Evolutionary conservation across 2,329 filamentous ascomycete species (phyloP).

Genomic region (Penicillium frequentans): DNA sequence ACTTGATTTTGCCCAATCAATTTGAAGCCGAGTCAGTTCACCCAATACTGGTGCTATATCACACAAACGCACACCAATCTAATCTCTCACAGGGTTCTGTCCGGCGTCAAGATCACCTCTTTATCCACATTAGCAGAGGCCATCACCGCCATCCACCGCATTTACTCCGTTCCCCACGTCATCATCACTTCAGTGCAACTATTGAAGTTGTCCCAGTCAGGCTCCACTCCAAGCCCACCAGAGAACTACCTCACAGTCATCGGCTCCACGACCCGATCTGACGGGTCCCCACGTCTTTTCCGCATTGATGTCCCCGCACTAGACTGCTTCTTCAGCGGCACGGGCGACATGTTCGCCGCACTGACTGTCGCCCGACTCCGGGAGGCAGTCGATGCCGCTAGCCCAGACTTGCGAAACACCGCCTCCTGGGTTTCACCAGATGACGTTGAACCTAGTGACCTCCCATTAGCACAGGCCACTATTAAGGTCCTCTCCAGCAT

Average conservation of each 20-base stretch:
- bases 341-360: conserved; percentile 97
- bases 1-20: conserved; percentile 92
- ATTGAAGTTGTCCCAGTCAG: conserved; percentile 50
- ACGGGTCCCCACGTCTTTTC: conserved; percentile 75
- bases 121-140: conserved; percentile 70
- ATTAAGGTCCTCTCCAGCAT: conserved; percentile 91
- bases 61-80: background rate
- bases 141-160: conserved; percentile 73
- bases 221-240: conserved; percentile 29
- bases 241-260: conserved; percentile 65
- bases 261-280: conserved; percentile 68
- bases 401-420: conserved; percentile 50
- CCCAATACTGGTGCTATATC: background rate
- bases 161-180: conserved; percentile 78
- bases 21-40: conserved; percentile 85
- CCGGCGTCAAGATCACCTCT: conserved; percentile 78
- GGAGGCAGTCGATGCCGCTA: conserved; percentile 66
- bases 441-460: conserved; percentile 63
- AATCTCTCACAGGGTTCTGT: conserved; percentile 65
- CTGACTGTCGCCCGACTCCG: conserved; percentile 84
- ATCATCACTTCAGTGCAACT: conserved; percentile 88
- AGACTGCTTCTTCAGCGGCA: conserved; percentile 93
- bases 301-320: conserved; percentile 82
- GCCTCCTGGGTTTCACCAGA: conserved; percentile 77
- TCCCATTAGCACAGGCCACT: conserved; percentile 79